These are phyloP conservation scores for Acanthamoeba royreba DNA, from an alignment of 208 protist genomes.

Conservation along the genomic window DNA sequence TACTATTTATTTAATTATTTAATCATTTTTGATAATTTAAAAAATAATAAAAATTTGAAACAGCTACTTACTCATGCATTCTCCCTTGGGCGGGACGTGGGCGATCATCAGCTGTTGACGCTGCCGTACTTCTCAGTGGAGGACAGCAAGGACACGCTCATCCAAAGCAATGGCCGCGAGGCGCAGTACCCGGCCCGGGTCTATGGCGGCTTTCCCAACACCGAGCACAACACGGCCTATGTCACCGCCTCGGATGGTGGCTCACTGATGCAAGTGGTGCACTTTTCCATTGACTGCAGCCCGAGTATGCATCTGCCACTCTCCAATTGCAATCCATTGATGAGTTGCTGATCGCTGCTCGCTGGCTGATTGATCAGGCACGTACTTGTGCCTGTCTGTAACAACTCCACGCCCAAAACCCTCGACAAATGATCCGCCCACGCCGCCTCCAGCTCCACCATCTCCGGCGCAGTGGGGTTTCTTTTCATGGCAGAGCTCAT, in stretches of 20 bases:
- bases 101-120: background rate
- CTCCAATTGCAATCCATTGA: too few species aligned
- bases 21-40: background rate
- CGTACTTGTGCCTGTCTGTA: background rate
- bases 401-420: background rate
- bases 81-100: too few species aligned
- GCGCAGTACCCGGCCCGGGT: background rate
- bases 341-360: too few species aligned
- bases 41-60: background rate
- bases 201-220: background rate
- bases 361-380: background rate
- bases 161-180: background rate
- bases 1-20: background rate
- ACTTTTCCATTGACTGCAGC: background rate
- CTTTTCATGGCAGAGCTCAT: background rate
- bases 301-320: background rate
- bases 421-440: background rate
- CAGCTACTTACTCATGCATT: background rate
- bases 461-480: background rate
- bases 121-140: background rate
- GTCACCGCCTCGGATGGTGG: background rate
- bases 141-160: background rate
- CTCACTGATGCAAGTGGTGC: background rate
- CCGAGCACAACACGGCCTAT: background rate
- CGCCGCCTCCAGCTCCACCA: background rate